A percentile compares a stretch with the other conserved stretches of the same genome.
phyloP scores from a whole-genome alignment of 805 yeast species.

The Kodamaea laetipori region DNA sequence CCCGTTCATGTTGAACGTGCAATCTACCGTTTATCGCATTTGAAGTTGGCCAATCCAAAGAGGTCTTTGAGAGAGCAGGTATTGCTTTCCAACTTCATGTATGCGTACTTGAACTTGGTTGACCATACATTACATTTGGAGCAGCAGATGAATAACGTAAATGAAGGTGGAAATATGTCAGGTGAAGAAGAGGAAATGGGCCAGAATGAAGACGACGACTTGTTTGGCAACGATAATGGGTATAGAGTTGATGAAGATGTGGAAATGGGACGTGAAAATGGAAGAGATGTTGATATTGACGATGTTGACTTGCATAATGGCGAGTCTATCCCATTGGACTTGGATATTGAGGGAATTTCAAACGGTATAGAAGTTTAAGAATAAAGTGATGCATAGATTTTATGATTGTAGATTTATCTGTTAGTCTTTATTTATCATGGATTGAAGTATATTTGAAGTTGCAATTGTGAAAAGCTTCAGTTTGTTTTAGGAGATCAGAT shows the following conservation, averaged over 20 bases:
- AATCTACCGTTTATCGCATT: constrained; percentile 85
- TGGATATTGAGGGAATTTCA: constrained; percentile 19
- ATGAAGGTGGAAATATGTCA: constrained; percentile 11
- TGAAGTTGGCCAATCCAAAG: constrained; percentile 92
- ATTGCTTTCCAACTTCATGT: constrained; percentile 92
- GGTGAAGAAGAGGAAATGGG: constrained; percentile 13
- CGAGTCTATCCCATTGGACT: constrained; percentile 22
- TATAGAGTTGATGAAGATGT: constrained; percentile 12
- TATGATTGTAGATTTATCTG: neutral
- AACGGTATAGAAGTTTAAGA: constrained; percentile 7
- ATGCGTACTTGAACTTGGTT: constrained; percentile 90
- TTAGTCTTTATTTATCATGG: too few species aligned
- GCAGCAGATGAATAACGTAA: constrained; percentile 49
- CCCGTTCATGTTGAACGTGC: constrained; percentile 97
- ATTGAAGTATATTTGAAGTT: too few species aligned
- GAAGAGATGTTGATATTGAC: constrained; percentile 13
- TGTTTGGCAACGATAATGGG: constrained; percentile 14
- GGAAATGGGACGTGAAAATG: constrained; percentile 1
- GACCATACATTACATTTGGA: constrained; percentile 81
- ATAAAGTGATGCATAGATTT: neutral
- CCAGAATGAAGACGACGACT: constrained; percentile 11
- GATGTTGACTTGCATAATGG: constrained; percentile 16
- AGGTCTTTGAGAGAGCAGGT: constrained; percentile 92
- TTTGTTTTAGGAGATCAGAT: too few species aligned
- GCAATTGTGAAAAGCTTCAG: too few species aligned